Conservation (phyloP, 225 moss, liverwort and hornwort genomes). For the Rhytidiadelphus loreus region DNA sequence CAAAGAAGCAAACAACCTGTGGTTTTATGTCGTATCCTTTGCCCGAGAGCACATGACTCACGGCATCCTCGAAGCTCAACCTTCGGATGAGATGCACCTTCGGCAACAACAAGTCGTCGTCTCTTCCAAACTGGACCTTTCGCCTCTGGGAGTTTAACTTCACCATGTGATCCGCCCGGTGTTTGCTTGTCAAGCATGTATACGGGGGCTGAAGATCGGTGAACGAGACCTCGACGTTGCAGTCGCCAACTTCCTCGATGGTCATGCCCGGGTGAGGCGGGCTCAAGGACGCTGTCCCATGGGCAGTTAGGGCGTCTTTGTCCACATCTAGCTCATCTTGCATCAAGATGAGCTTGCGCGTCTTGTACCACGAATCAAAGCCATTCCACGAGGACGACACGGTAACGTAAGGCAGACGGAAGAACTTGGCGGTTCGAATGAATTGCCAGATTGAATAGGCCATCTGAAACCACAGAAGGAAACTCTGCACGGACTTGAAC, state of each 20-base stretch:
- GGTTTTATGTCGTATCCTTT: not conserved
- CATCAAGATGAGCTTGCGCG: slow-evolving; percentile 9
- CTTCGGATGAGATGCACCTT: slow-evolving; percentile 14
- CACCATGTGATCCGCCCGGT: slow-evolving; percentile 21
- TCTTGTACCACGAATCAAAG: slow-evolving; percentile 17
- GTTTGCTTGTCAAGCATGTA: slow-evolving; percentile 12
- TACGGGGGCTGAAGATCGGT: not conserved
- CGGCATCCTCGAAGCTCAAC: not conserved
- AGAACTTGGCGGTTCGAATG: slow-evolving; percentile 37
- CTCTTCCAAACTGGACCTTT: not conserved
- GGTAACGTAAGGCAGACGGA: slow-evolving; percentile 30
- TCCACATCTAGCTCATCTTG: not conserved
- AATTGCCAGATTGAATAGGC: slow-evolving; percentile 44
- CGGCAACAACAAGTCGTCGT: slow-evolving; percentile 27
- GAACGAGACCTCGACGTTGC: slow-evolving; percentile 7
- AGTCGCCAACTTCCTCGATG: not conserved
- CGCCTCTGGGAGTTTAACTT: no score
- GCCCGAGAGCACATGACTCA: slow-evolving; percentile 7
- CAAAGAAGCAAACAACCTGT: not conserved
- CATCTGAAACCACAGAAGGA: slow-evolving; percentile 27
- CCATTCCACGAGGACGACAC: slow-evolving; percentile 33
- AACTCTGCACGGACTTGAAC: not conserved
- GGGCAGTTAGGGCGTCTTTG: not conserved
- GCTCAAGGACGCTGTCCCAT: not conserved
- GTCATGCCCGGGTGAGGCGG: not conserved